These are phyloP conservation scores for Coleophoma cylindrospora DNA, from an alignment of 2,329 filamentous ascomycete species.

Conservation along the genomic window DNA sequence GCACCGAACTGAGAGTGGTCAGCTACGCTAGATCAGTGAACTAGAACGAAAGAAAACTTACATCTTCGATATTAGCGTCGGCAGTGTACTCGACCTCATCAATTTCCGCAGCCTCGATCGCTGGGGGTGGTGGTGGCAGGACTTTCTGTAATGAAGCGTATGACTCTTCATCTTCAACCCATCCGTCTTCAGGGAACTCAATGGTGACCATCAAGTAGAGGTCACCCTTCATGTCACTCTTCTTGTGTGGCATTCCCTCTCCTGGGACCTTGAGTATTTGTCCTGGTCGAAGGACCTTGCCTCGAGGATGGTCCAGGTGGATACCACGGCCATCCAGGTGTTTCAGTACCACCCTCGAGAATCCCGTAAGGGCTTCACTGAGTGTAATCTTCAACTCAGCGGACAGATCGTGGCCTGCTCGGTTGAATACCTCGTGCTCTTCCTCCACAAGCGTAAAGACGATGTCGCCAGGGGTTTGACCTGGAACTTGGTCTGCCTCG, in stretches of 20 bases:
- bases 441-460: conserved; percentile 83
- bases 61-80: conserved; percentile 78
- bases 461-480: conserved; percentile 87
- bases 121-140: conserved; percentile 57
- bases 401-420: conserved; percentile 78
- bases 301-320: conserved; percentile 70
- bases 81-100: conserved; percentile 86
- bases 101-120: conserved; percentile 66
- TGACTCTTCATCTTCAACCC: conserved; percentile 67
- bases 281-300: conserved; percentile 75
- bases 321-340: conserved; percentile 94
- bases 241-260: conserved; percentile 94
- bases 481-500: conserved; percentile 88
- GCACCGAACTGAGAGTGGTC: conserved; percentile 58
- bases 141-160: conserved; percentile 69
- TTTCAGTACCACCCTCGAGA: conserved; percentile 83
- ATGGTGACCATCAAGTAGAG: conserved; percentile 83
- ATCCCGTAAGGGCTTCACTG: conserved; percentile 79
- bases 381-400: conserved; percentile 78
- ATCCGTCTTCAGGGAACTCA: conserved; percentile 82
- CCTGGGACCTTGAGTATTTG: conserved; percentile 81
- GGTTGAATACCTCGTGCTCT: conserved; percentile 74
- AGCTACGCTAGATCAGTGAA: conserved; percentile 13
- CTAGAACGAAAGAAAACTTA: conserved; percentile 31
- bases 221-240: conserved; percentile 77